phyloP scores from a whole-genome alignment of 495 filamentous ascomycete genomes.

The Penicillium taxi region DNA sequence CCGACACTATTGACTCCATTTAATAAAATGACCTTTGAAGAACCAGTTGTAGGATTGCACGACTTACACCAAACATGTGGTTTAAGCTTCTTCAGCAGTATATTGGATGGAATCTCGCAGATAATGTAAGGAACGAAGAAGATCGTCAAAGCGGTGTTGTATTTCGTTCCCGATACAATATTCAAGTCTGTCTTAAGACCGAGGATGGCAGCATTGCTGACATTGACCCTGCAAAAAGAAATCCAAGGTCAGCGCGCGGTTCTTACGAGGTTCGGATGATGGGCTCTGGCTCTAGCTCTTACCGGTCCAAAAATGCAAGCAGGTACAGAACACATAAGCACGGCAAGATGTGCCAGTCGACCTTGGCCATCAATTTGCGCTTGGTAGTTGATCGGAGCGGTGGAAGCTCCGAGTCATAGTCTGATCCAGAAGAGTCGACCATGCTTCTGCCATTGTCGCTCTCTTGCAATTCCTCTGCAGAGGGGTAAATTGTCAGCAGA shows the following conservation, averaged over 20 bases:
- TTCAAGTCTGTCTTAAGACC: conserved; percentile 57
- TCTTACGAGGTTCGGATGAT: not conserved
- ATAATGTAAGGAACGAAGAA: conserved; percentile 92
- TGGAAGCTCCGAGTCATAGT: conserved; percentile 20
- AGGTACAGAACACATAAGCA: conserved; percentile 77
- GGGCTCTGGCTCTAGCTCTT: conserved; percentile 12
- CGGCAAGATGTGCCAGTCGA: conserved; percentile 75
- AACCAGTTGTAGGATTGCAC: not conserved
- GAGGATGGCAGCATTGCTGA: conserved; percentile 56
- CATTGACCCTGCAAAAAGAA: conserved; percentile 46
- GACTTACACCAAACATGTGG: conserved; percentile 68
- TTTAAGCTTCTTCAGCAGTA: conserved; percentile 71
- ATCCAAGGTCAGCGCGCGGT: conserved; percentile 5
- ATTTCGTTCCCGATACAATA: conserved; percentile 49
- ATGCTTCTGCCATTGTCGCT: conserved; percentile 25
- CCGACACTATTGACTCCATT: conserved; percentile 37
- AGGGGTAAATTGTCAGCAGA: conserved; percentile 11
- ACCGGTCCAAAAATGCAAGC: conserved; percentile 81
- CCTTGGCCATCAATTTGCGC: conserved; percentile 60
- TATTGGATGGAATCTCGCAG: conserved; percentile 83
- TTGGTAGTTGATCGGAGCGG: conserved; percentile 52
- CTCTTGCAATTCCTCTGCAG: conserved; percentile 13
- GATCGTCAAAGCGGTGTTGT: conserved; percentile 73
- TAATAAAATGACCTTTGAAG: not conserved
- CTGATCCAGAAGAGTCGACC: conserved; percentile 8